Percentiles rank a stretch among this genome's conserved stretches.
These are phyloP conservation scores for Candida lessepsii DNA, from an alignment of 805 yeast species.

Conservation along the genomic window DNA sequence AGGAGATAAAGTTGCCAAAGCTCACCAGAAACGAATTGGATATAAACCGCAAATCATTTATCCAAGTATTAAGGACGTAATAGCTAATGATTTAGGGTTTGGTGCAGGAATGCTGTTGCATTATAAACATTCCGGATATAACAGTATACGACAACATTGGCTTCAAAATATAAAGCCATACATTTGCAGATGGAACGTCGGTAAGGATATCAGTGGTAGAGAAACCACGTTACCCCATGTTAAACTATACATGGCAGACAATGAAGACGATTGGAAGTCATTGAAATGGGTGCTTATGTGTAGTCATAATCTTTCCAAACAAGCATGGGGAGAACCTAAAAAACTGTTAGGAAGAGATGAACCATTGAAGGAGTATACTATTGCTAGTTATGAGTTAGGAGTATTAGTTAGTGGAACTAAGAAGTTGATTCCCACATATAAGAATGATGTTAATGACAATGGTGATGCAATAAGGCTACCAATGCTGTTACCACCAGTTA, in stretches of 20 bases:
- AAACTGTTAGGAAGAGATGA: slow-evolving; percentile 14
- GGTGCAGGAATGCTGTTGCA: slow-evolving; percentile 51
- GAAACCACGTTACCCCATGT: slow-evolving; percentile 58
- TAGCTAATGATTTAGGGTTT: slow-evolving; percentile 43
- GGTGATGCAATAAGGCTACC: slow-evolving; percentile 48
- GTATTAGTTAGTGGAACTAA: slow-evolving; percentile 25
- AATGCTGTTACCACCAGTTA: slow-evolving; percentile 49
- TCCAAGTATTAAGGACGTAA: slow-evolving; percentile 44
- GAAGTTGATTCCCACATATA: slow-evolving; percentile 43
- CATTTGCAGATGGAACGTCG: slow-evolving; percentile 45
- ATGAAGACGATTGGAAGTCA: slow-evolving; percentile 48
- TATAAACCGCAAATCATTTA: slow-evolving; percentile 39
- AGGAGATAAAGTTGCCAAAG: slow-evolving; percentile 20
- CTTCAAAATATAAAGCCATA: slow-evolving; percentile 38
- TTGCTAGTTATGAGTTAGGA: slow-evolving; percentile 40
- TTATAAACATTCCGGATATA: slow-evolving; percentile 33
- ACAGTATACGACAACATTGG: slow-evolving; percentile 3
- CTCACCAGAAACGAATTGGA: slow-evolving; percentile 24
- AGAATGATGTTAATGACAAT: slow-evolving; percentile 24
- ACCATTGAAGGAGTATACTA: slow-evolving; percentile 19
- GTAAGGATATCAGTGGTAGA: slow-evolving; percentile 27
- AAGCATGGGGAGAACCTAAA: slow-evolving; percentile 71
- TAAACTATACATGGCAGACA: slow-evolving; percentile 59
- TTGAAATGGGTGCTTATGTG: slow-evolving; percentile 72
- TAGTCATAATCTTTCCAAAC: slow-evolving; percentile 70